phyloP scores from a whole-genome alignment of 306 rosid genomes.

The Nissolia schottii region DNA sequence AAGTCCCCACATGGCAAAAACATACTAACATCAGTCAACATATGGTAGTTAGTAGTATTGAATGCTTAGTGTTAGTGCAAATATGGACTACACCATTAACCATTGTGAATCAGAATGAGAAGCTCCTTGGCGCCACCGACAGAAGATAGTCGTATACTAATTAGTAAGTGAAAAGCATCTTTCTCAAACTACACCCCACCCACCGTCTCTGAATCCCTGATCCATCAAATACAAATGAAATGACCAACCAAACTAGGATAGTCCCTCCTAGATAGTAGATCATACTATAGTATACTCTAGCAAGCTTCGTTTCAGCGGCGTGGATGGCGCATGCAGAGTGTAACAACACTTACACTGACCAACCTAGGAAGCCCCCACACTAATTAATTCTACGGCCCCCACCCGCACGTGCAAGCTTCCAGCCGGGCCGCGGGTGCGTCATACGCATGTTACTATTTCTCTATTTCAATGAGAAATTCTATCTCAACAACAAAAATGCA shows the following conservation, averaged over 20 bases:
- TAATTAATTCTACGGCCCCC: slow-evolving; percentile 6
- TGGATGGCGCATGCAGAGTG: slow-evolving; percentile 17
- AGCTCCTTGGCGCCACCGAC: background rate
- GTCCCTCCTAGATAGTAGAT: too few species aligned
- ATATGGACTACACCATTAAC: background rate
- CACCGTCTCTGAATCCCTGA: too few species aligned
- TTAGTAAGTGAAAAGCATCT: too few species aligned
- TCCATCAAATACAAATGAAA: too few species aligned
- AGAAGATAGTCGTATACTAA: too few species aligned
- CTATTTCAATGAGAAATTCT: background rate
- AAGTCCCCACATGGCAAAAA: background rate
- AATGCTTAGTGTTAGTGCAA: background rate
- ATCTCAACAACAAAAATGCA: too few species aligned
- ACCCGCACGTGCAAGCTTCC: slow-evolving; percentile 30
- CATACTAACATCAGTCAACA: background rate
- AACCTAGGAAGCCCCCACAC: background rate
- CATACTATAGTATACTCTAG: too few species aligned
- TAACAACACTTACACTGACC: background rate
- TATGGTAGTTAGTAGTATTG: background rate
- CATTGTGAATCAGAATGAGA: background rate
- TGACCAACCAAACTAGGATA: too few species aligned
- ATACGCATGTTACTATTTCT: background rate
- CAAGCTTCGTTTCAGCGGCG: background rate
- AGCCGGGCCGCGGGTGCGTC: background rate
- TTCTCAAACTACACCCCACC: too few species aligned